Evolutionary conservation across 73 alveolate genomes (phyloP).

Genomic region (Paramecium pentaurelia): DNA sequence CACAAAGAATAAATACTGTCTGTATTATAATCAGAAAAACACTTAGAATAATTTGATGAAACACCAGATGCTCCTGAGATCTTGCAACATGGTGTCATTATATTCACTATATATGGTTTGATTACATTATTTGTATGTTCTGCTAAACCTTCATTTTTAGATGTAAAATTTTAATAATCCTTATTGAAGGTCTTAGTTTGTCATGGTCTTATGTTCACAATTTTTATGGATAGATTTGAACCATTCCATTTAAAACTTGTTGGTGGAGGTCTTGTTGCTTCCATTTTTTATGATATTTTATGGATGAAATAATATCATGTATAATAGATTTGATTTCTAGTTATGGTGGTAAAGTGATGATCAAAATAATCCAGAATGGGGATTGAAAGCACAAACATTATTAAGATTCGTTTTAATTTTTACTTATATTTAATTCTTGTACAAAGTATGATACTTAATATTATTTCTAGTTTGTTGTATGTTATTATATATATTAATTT

Average conservation of each 20-base stretch:
- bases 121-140: slow-evolving; percentile 14
- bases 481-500: background rate
- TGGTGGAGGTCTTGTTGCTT: background rate
- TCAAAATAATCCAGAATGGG: slow-evolving; percentile 29
- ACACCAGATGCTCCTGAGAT: background rate
- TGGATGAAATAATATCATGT: slow-evolving; percentile 33
- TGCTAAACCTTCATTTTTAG: slow-evolving; percentile 26
- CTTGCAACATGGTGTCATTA: background rate
- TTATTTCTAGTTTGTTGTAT: slow-evolving; percentile 23
- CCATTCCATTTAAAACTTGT: background rate
- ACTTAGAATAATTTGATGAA: background rate
- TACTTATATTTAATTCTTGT: background rate
- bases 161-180: background rate
- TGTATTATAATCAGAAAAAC: background rate
- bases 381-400: background rate
- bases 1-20: background rate
- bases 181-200: background rate
- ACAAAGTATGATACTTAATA: background rate
- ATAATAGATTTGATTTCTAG: background rate
- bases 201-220: background rate
- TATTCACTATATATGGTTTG: background rate
- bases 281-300: slow-evolving; percentile 5
- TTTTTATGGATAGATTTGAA: background rate
- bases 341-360: slow-evolving; percentile 37
- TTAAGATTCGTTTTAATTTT: background rate